Base-by-base conservation (phyloP, 129 eudicot genomes). In the Tagetes patula region DNA sequence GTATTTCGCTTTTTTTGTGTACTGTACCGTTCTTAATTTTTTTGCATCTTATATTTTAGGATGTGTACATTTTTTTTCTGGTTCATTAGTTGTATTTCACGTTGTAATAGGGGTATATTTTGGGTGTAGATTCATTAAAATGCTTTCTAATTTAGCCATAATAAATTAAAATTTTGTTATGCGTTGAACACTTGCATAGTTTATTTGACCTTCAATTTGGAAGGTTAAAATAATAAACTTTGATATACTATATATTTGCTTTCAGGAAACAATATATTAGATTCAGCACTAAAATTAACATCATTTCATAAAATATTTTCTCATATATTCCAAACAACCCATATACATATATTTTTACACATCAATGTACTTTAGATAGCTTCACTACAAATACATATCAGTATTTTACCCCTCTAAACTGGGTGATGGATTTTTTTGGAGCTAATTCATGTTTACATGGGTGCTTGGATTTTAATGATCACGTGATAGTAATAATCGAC, bases 201-300 rank as follows among this genome's bases (percentile, higher is more conserved):
- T 43, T 59, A 56, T 8, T 32, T 8, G 7, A 56, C 42, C 33
- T 72, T 40, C 31, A 33, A 38, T 6, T 74, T 64, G 64, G 54
- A 50, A 71, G 52, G 12, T 42, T 39, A 64, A 39, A 74, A 27
- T 14, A 46, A 43, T 10, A 7, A 62, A 3, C 4, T 47, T 50
- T 2, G 5, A 6, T 34, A 36, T 8, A 43, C 3, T 13, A 46
- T 32, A 13, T 20, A 31, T 4, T 38, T 59, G 46, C 14, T 8
- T 45, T 58, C 20, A 59, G 38, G 34, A 14, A 20, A 72, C 65
- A 74, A 5, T 48, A 74, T 49, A 14, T 49, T 74, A 48, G n/a
- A 64, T 49, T 40, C 50, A 43, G 37, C 65, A 58, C 39, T 58
- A 58, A 58, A 32, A 31, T 50, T 32, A 61, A 12, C 43, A 12